Base-by-base conservation (phyloP, 2,329 filamentous ascomycete species). In the Arthrobotrys sphaeroides region DNA sequence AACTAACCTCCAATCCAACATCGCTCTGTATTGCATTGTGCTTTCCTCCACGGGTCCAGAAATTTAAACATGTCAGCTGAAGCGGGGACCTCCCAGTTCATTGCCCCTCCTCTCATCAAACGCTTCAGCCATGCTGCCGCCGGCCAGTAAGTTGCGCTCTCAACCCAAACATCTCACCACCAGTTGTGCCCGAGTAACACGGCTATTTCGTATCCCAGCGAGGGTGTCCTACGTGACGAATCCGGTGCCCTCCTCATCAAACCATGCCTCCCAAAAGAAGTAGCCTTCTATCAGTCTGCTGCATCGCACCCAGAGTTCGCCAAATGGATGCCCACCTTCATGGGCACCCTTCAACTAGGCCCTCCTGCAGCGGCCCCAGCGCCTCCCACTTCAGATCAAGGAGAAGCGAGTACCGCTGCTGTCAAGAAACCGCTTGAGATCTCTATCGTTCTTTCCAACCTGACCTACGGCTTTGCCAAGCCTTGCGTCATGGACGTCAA, bases 401-500 rank as follows among this genome's bases (percentile, higher is more conserved):
- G 62, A 13, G 61, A 66, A 51, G 18, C 33, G 42, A 60, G 40
- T 38, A 68, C 20, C 31, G 61, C 59, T 18, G 26, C 74, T 7
- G 59, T 40, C 51, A 77, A 76, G 36, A 74, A 74, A 47, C 70
- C 70, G 5, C 45, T 74, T n/a, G 78, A 53, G 70, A 78, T 74
- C 24, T 78, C 77, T 20, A 78, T 81, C 43, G 79, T 80, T 28
- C 76, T 80, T 22, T 77, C 78, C n/a, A 80, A 80, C 59, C 45
- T 78, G 12, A 78, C 78, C 7, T 87, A 88, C 78, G 93, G 92
- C 0, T 98, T 94, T 84, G 88, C 87, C 80, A 87, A 88, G 72
- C 93, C 95, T 5, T 98, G 97, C 79, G 93, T 99, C 5, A 85
- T 99, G 70, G 95, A 99, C 81, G 88, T 96, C 78, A 99, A 99